Base-by-base conservation (phyloP, 257 asterid species). In the Petrea volubilis region DNA sequence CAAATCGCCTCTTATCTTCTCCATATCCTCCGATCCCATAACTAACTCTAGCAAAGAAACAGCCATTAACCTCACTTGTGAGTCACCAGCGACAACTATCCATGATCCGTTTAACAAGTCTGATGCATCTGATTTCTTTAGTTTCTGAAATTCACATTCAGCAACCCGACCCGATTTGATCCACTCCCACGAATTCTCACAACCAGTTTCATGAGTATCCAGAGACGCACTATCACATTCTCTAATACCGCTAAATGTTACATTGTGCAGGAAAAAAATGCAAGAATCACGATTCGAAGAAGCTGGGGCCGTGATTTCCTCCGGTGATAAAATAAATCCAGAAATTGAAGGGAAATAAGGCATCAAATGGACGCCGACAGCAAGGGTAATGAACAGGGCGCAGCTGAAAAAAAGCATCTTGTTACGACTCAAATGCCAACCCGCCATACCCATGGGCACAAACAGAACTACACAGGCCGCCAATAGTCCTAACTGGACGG, bases 381-480 rank as follows among this genome's bases (percentile, higher is more conserved):
- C 96, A 21, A 95, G 96, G n/a, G 98, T 88, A 58, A 95, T 92
- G 85, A 95, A 95, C 46, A 90, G 89, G 72, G 99, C 96, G 72
- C 99, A 84, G 79, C 99, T 95, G 85, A 95, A 95, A 75, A 95
- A 90, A 27, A 95, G 90, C 87, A 95, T 79, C 82, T 90, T 92
- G 88, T 92, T 95, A 31, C 99, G 96, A 77, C 98, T 95, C 78
- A 95, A 77, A 79, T 90, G 98, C 97, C 97, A 92, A 41, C 99
- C 99, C 52, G 99, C 98, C 98, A 95, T 90, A 43, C 92, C 97
- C 88, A 95, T 80, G 24, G 99, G 98, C 40, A 95, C 97, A 50
- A 92, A 95, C 6, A 95, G 77, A 34, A 95, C 98, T 44, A 95
- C 38, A 31, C 92, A 90, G 79, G 97, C 99, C 64, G 98, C 98